Evolutionary conservation across 148 eudicot species (phyloP), one percentile per base, ranked within the genome.

Genomic region (Camellia lanceoleosa): DNA sequence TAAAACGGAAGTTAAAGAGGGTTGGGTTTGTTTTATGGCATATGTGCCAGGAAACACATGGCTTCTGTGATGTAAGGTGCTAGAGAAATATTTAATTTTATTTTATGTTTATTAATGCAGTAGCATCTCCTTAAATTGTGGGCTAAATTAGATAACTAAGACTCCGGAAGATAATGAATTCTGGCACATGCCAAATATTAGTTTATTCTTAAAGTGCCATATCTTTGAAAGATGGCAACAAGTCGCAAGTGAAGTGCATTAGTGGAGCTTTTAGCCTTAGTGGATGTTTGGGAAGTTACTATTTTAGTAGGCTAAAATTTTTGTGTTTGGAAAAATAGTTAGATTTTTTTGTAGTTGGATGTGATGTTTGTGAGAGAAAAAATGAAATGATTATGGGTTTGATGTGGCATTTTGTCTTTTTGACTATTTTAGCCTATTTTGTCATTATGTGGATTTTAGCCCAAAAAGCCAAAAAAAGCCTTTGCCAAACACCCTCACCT

Each of bases 241-340:
- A 74, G 65, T 74, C 30, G 77, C 77, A 55, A 56, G 47, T 72
- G 30, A 43, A 49, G 52, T 49, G 38, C 52, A 49, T 49, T 49
- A 7, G 52, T 49, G 52, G 52, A 49, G 52, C 52, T 49, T 49
- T 49, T 49, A 30, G 52, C 52, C 52, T 49, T 49, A 30, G 38
- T 30, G 38, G 38, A 1, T 30, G 38, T 30, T 30, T 30, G 38
- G 38, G 38, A 30, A 30, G 38, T 30, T 30, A 0, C 38, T 30
- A 30, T 30, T 30, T 30, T 30, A 30, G 38, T 30, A 30, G 38
- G 38, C 1, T 30, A 30, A 30, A 30, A 30, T 30, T 30, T 30
- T 30, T 30, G 38, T 30, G 38, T 30, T 30, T 30, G 38, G 38
- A 30, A 30, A 30, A 30, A 30, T 30, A 30, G 38, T 30, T 30